These are phyloP conservation scores for Xylaria multiplex DNA, from an alignment of 2,329 filamentous ascomycete species.

Conservation along the genomic window DNA sequence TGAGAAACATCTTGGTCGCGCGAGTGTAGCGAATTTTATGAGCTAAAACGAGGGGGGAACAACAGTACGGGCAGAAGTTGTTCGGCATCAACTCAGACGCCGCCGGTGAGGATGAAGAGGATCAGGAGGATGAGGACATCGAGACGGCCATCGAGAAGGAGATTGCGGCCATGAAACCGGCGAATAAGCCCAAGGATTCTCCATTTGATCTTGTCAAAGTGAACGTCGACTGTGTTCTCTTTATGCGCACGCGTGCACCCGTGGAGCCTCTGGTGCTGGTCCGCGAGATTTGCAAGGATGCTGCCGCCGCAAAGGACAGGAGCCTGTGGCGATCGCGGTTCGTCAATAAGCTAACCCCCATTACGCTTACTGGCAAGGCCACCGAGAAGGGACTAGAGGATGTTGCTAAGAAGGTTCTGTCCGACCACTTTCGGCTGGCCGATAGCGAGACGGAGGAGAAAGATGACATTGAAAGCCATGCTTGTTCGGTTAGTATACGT, in stretches of 20 bases:
- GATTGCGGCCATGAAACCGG: constrained; percentile 68
- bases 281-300: constrained; percentile 65
- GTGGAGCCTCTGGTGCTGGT: constrained; percentile 67
- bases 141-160: constrained; percentile 78
- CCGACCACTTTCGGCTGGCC: constrained; percentile 67
- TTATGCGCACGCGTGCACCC: constrained; percentile 66
- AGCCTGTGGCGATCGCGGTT: constrained; percentile 63
- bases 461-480: constrained; percentile 35
- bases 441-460: constrained; percentile 37
- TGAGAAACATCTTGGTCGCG: constrained; percentile 50
- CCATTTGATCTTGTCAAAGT: constrained; percentile 64
- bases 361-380: constrained; percentile 67
- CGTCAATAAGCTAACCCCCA: constrained; percentile 67
- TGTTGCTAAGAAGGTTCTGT: constrained; percentile 70
- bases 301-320: constrained; percentile 55
- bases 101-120: constrained; percentile 51
- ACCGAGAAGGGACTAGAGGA: constrained; percentile 74
- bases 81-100: constrained; percentile 60
- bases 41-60: constrained; percentile 30
- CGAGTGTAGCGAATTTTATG: constrained; percentile 19
- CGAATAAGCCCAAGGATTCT: constrained; percentile 55
- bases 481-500: constrained; percentile 55
- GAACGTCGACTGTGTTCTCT: constrained; percentile 70
- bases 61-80: constrained; percentile 72
- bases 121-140: constrained; percentile 68